Percentiles rank a stretch among this genome's conserved stretches.
Evolutionary conservation across 805 yeast genomes (phyloP).

Genomic region (Debaryomyces tyrocola): DNA sequence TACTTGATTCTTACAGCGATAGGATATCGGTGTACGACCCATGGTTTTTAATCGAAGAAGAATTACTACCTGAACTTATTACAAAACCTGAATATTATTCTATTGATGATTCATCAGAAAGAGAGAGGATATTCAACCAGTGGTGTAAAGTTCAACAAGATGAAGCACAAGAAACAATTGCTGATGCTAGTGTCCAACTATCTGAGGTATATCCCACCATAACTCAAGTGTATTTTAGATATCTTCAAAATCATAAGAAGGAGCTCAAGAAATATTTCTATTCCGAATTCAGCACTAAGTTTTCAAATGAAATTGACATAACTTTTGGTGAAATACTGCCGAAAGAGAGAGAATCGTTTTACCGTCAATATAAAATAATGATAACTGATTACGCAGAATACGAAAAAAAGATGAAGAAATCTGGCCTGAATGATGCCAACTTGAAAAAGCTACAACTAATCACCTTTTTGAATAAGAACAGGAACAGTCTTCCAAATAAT

Average conservation of each 20-base stretch:
- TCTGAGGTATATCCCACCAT: conserved; percentile 20
- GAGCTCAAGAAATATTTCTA: conserved; percentile 27
- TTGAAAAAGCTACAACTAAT: conserved; percentile 28
- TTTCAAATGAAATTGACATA: conserved; percentile 9
- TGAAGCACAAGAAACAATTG: not conserved
- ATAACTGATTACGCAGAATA: conserved; percentile 26
- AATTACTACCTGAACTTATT: conserved; percentile 26
- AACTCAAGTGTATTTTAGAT: conserved; percentile 17
- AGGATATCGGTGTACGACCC: conserved; percentile 34
- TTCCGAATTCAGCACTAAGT: conserved; percentile 23
- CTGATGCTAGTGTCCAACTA: not conserved
- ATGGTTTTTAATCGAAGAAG: conserved; percentile 40
- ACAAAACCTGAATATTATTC: conserved; percentile 28
- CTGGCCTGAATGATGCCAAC: conserved; percentile 16
- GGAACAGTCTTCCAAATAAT: not conserved
- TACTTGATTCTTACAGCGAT: conserved; percentile 24
- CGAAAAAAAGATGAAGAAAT: conserved; percentile 25
- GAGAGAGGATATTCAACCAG: conserved; percentile 23
- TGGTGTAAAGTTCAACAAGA: conserved; percentile 20
- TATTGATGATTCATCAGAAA: conserved; percentile 13
- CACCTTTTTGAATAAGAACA: conserved; percentile 15
- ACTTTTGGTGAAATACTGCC: conserved; percentile 11
- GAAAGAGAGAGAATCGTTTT: conserved; percentile 22
- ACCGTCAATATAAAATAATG: conserved; percentile 25
- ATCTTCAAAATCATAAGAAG: conserved; percentile 29